Evolutionary conservation across 2,329 filamentous ascomycete genomes (phyloP).

Genomic region (Fusarium denticulatum): DNA sequence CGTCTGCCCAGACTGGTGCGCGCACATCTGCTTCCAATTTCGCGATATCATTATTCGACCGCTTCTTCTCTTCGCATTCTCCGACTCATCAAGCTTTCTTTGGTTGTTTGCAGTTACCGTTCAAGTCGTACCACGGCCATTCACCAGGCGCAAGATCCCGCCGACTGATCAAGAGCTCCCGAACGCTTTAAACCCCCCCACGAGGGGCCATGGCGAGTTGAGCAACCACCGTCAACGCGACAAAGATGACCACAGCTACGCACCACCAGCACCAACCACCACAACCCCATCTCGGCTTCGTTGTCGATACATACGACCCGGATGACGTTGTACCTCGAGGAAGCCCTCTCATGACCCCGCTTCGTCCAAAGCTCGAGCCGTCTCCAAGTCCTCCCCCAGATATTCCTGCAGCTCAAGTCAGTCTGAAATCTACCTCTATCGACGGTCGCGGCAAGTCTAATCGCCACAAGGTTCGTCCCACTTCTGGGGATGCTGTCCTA

Average conservation of each 20-base stretch:
- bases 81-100: not conserved
- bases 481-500: slow-evolving; percentile 73
- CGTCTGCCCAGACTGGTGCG: slow-evolving; percentile 1
- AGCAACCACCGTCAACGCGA: slow-evolving; percentile 43
- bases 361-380: slow-evolving; percentile 47
- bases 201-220: slow-evolving; percentile 50
- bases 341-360: slow-evolving; percentile 53
- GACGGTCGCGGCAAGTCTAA: slow-evolving; percentile 60
- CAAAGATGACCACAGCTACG: slow-evolving; percentile 49
- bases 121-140: not conserved
- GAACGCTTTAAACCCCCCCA: slow-evolving; percentile 14
- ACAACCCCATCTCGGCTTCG: slow-evolving; percentile 36
- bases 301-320: slow-evolving; percentile 54
- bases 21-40: not conserved
- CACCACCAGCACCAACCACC: slow-evolving; percentile 47
- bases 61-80: slow-evolving; percentile 1
- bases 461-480: slow-evolving; percentile 64
- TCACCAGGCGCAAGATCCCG: slow-evolving; percentile 19
- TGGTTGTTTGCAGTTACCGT: not conserved
- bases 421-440: slow-evolving; percentile 44
- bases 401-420: slow-evolving; percentile 51
- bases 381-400: slow-evolving; percentile 49
- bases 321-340: slow-evolving; percentile 55
- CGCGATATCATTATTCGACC: slow-evolving; percentile 1
- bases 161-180: slow-evolving; percentile 22